Evolutionary conservation across 306 rosid species (phyloP).

Genomic region (Herpetospermum pedunculosum): DNA sequence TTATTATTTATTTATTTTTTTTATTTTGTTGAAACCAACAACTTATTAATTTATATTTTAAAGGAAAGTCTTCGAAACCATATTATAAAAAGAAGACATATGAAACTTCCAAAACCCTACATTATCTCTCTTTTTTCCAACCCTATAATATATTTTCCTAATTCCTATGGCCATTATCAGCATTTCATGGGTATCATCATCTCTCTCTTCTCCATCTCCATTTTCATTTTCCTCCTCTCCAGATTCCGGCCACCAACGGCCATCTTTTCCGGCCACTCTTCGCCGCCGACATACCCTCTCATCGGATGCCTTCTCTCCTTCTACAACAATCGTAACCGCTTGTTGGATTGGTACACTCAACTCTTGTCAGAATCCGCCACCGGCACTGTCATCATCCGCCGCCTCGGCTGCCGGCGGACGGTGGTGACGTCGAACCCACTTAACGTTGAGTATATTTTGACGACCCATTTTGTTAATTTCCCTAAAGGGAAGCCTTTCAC

Average conservation of each 20-base stretch:
- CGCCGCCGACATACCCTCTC: conserved; percentile 54
- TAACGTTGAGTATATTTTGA: conserved; percentile 72
- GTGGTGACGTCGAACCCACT: conserved; percentile 60
- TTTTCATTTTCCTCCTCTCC: conserved; percentile 21
- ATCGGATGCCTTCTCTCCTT: conserved; percentile 67
- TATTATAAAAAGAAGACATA: neutral
- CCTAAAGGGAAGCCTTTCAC: conserved; percentile 87
- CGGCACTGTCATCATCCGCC: conserved; percentile 43
- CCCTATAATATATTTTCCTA: neutral
- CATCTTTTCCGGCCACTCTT: conserved; percentile 2
- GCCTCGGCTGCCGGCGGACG: conserved; percentile 56
- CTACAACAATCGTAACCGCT: conserved; percentile 42
- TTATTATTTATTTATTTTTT: too few relatives aligned
- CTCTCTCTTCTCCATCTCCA: conserved; percentile 5
- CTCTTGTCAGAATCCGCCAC: conserved; percentile 47
- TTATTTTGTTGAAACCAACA: too few relatives aligned
- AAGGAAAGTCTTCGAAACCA: neutral
- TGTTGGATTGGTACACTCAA: conserved; percentile 68
- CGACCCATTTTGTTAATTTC: conserved; percentile 68
- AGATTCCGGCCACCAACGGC: conserved; percentile 18
- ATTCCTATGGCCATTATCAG: neutral
- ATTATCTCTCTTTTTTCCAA: neutral
- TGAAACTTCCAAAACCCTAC: too few relatives aligned
- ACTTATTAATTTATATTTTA: too few relatives aligned
- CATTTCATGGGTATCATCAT: conserved; percentile 4